Conservation (phyloP, 805 yeast species). For the Candida ovalis region DNA sequence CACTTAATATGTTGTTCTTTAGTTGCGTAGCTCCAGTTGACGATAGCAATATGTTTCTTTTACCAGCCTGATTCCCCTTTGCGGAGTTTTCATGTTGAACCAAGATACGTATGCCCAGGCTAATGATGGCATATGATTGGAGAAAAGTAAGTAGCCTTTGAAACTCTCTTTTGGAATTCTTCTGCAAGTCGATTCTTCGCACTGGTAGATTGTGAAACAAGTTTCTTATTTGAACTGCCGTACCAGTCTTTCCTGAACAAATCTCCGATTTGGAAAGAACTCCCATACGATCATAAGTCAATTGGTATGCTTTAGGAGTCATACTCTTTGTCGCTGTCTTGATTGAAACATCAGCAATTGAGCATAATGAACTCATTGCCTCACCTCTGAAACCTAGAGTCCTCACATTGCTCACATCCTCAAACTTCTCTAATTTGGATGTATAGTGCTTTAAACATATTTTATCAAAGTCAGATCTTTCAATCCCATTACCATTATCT, state of each 20-base stretch:
- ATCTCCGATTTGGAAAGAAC: conserved; percentile 33
- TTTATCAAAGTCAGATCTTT: conserved; percentile 43
- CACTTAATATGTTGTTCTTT: conserved; percentile 54
- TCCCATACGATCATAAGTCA: conserved; percentile 59
- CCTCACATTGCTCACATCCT: conserved; percentile 45
- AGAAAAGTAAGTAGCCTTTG: conserved; percentile 59
- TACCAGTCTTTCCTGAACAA: conserved; percentile 63
- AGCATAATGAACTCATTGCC: conserved; percentile 68
- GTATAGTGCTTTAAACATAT: conserved; percentile 65
- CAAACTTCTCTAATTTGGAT: conserved; percentile 56
- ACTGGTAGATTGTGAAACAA: conserved; percentile 78
- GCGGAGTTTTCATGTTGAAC: conserved; percentile 41
- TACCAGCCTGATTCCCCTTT: conserved; percentile 36
- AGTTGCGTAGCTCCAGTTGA: conserved; percentile 51
- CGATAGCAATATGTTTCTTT: conserved; percentile 51
- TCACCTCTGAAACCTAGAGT: conserved; percentile 82
- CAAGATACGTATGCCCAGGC: conserved; percentile 53
- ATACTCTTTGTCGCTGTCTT: conserved; percentile 44
- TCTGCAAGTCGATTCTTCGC: conserved; percentile 66
- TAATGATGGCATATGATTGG: conserved; percentile 65
- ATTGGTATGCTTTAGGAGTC: conserved; percentile 53
- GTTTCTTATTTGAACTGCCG: conserved; percentile 53
- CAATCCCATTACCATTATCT: conserved; percentile 70
- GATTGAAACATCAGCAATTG: conserved; percentile 46
- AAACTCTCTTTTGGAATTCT: conserved; percentile 68